Percentiles rank a stretch among this genome's conserved stretches.
Evolutionary conservation across 768 basidiomycete species (phyloP).

Genomic region (Galerina sulciceps): DNA sequence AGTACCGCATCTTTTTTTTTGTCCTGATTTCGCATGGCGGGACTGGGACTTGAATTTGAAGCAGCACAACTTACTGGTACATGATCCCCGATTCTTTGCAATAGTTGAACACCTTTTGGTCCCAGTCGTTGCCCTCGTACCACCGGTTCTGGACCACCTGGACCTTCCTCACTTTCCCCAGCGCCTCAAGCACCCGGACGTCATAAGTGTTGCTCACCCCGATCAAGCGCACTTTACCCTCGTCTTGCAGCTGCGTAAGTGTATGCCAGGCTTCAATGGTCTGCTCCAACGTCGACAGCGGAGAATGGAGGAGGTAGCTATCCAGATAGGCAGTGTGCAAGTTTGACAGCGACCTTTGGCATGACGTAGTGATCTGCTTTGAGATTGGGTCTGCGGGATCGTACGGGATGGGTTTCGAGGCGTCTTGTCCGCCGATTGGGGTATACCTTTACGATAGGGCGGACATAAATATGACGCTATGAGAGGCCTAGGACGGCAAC

Average conservation of each 20-base stretch:
- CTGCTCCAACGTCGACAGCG: slow-evolving; percentile 56
- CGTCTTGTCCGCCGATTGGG: slow-evolving; percentile 73
- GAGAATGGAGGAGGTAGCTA: slow-evolving; percentile 80
- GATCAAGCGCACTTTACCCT: slow-evolving; percentile 65
- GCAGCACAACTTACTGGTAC: slow-evolving; percentile 62
- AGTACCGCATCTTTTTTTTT: not conserved
- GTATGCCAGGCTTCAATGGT: slow-evolving; percentile 74
- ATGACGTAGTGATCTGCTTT: slow-evolving; percentile 66
- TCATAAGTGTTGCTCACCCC: slow-evolving; percentile 85
- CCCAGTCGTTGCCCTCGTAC: slow-evolving; percentile 83
- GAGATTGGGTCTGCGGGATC: slow-evolving; percentile 53
- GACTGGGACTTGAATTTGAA: not conserved
- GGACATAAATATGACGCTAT: not conserved
- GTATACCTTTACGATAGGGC: slow-evolving; percentile 59
- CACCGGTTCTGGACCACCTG: slow-evolving; percentile 86
- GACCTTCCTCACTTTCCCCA: slow-evolving; percentile 59
- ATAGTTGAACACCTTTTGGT: slow-evolving; percentile 63
- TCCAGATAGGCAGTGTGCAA: slow-evolving; percentile 78
- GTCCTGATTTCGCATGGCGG: too few species aligned
- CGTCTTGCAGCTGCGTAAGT: slow-evolving; percentile 64
- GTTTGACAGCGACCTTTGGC: slow-evolving; percentile 66
- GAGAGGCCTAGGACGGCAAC: not conserved
- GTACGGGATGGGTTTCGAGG: slow-evolving; percentile 74
- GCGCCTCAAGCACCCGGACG: slow-evolving; percentile 51
- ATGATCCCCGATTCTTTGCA: slow-evolving; percentile 66